Evolutionary conservation across 306 rosid species (phyloP), one percentile per base, ranked within the genome.

Genomic region (Cucumis cinereus): DNA sequence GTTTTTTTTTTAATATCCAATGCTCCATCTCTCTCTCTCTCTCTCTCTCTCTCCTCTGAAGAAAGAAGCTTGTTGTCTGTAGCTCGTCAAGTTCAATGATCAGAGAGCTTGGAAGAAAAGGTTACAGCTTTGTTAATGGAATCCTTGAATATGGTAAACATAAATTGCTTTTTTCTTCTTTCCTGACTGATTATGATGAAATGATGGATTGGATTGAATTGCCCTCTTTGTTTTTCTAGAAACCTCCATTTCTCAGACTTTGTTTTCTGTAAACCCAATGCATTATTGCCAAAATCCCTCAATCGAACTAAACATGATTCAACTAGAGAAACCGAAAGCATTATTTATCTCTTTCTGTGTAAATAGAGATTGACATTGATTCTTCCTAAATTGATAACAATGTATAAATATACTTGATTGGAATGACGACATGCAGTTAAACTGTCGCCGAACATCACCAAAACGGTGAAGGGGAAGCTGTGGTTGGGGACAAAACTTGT

Each of bases 381-480:
- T 62, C 4, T 35, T 35, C 49, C 47, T 63, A 41, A 12, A 24
- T 13, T 24, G 15, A 11, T 45, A 45, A 45, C 15, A 23, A 58
- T 7, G 6, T 63, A 13, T 9, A 12, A 17, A 36, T 13, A 36
- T 10, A 66, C 52, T 40, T 10, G 7, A 22, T 43, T n/a, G 73
- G 33, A 66, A 66, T 20, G 50, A 66, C 2, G 73, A 28, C 23
- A 5, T 84, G 85, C 95, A 89, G 97, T 87, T 77, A 89, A 47
- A 67, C 73, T 86, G 13, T 88, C 89, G 17, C 83, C 91, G 68
- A 90, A 85, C 79, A 87, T 92, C 80, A 77, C 83, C 13, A 90
- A 88, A 40, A 87, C 96, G 28, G 85, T 92, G 76, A 92, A 84
- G 83, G 86, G 92, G n/a, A 92, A 92, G 80, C 73, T 92, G 59